Evolutionary conservation across 352 stramenopile genomes (phyloP).

Genomic region (Globisporangium apiculatum): DNA sequence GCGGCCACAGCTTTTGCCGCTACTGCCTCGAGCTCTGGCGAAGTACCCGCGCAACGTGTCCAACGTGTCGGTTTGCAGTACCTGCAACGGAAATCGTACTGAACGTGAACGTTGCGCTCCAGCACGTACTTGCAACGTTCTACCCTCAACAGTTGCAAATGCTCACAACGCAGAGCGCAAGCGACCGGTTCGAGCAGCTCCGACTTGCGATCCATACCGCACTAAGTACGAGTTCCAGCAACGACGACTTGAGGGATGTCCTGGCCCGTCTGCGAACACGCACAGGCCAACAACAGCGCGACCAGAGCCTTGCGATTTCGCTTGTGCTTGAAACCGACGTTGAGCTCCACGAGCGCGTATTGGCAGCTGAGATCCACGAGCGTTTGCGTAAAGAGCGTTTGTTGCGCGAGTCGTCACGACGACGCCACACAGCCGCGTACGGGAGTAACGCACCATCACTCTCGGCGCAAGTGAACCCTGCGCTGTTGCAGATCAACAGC

Average conservation of each 20-base stretch:
- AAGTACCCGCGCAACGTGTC: conserved; percentile 26
- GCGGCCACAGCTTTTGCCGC: conserved; percentile 42
- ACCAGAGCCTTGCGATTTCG: conserved; percentile 22
- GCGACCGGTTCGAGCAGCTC: conserved; percentile 21
- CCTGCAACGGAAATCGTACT: background rate
- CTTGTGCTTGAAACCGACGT: conserved; percentile 25
- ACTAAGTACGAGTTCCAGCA: conserved; percentile 9
- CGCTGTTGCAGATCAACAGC: conserved; percentile 12
- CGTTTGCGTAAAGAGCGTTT: conserved; percentile 31
- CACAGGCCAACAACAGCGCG: conserved; percentile 4
- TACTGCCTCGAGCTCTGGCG: conserved; percentile 37
- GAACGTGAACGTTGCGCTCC: conserved; percentile 28
- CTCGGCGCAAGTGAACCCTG: conserved; percentile 12
- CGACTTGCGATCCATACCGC: conserved; percentile 21
- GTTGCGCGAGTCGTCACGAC: conserved; percentile 30
- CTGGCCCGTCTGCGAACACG: conserved; percentile 17
- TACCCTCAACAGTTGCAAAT: conserved; percentile 24
- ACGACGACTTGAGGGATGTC: conserved; percentile 21
- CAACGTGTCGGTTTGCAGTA: conserved; percentile 23
- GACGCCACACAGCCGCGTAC: conserved; percentile 29
- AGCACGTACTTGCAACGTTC: conserved; percentile 22
- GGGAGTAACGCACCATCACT: conserved; percentile 3
- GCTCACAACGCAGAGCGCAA: conserved; percentile 21
- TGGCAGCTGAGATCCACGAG: conserved; percentile 34
- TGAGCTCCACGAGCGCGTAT: conserved; percentile 28